phyloP scores from a whole-genome alignment of 306 rosid genomes.

The Alnus rubra region DNA sequence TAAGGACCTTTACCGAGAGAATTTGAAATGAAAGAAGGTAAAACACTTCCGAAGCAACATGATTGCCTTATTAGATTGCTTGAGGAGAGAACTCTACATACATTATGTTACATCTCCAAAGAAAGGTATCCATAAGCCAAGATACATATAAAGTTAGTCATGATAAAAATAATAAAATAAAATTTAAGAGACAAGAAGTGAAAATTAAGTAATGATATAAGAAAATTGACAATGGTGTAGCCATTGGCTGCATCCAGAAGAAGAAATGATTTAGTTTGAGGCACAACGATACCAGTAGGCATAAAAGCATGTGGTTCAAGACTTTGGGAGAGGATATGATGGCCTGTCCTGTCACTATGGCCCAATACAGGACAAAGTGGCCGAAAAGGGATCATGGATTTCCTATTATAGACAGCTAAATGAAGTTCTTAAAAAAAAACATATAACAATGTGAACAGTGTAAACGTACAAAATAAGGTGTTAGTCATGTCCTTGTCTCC shows the following conservation, averaged over 20 bases:
- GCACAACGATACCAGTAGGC: neutral
- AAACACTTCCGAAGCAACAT: neutral
- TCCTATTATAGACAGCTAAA: neutral
- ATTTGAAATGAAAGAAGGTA: too few species aligned
- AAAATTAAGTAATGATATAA: neutral
- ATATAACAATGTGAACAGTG: neutral
- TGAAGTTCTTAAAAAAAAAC: neutral
- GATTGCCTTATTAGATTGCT: neutral
- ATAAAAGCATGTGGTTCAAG: neutral
- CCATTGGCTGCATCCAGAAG: slow-evolving; percentile 5
- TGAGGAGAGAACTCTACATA: neutral
- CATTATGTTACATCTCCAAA: neutral
- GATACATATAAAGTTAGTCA: neutral
- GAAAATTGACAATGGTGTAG: neutral
- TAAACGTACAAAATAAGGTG: neutral
- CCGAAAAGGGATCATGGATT: neutral
- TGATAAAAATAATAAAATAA: too few species aligned
- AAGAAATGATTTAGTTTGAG: neutral
- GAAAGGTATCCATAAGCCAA: neutral
- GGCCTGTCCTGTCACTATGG: neutral
- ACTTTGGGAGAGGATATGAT: neutral
- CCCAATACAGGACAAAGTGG: neutral
- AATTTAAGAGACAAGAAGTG: too few species aligned
- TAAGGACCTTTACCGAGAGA: too few species aligned
- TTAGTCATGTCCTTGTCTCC: neutral